phyloP scores from a whole-genome alignment of 768 basidiomycete genomes.

The Gymnopilus junonius region DNA sequence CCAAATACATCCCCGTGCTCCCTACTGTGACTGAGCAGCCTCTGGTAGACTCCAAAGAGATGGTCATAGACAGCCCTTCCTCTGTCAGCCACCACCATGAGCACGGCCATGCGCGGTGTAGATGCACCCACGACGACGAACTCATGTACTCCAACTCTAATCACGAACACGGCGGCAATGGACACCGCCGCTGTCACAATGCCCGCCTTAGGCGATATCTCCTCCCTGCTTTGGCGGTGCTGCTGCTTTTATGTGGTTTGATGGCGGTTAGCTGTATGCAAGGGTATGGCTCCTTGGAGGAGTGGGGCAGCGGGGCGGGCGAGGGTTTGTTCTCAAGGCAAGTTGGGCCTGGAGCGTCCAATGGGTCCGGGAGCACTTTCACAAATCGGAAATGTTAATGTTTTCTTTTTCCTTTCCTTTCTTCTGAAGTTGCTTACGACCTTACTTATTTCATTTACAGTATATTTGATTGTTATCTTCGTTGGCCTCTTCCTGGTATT shows the following conservation, averaged over 20 bases:
- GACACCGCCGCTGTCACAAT: conserved; percentile 24
- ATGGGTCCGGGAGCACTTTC: conserved; percentile 31
- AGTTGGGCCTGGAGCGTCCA: conserved; percentile 19
- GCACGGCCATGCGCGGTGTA: background rate
- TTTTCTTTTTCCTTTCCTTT: background rate
- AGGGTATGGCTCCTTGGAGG: conserved; percentile 19
- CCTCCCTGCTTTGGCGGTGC: conserved; percentile 34
- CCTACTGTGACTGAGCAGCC: conserved; percentile 19
- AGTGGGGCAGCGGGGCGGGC: conserved; percentile 18
- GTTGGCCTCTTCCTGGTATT: conserved; percentile 63
- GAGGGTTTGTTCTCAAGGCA: conserved; percentile 37
- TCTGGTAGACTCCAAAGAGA: background rate
- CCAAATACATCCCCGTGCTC: conserved; percentile 4
- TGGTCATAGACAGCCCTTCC: background rate
- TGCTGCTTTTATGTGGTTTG: conserved; percentile 35
- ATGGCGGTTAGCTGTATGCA: conserved; percentile 36
- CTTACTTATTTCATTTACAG: conserved; percentile 32
- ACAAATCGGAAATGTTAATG: conserved; percentile 46
- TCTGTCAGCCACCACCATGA: background rate
- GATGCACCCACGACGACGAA: background rate
- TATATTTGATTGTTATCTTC: conserved; percentile 68
- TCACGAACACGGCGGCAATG: background rate
- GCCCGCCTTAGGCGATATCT: conserved; percentile 33
- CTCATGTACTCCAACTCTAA: background rate
- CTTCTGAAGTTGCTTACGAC: background rate